Evolutionary conservation across 768 basidiomycete genomes (phyloP), one percentile per base, ranked within the genome.

Genomic region (Serendipita sp.): DNA sequence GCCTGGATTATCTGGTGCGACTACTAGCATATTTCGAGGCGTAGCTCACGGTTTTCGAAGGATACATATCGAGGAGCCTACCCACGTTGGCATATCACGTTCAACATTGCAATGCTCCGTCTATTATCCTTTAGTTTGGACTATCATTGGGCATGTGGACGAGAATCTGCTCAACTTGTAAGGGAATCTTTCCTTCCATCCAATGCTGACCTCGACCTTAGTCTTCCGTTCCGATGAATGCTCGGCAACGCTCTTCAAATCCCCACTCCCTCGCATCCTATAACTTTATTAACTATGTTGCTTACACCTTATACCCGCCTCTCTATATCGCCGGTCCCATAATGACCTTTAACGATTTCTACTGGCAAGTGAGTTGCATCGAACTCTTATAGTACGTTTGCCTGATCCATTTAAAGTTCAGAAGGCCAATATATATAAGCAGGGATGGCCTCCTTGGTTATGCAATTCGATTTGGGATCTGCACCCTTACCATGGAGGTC

Each of bases 281-380:
- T 18, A 80, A 82, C 1, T 85, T 83, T 68, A 56, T 75, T 16
- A 87, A 88, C 70, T 95, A 91, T 72, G 63, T 96, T 8, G 80
- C 88, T 28, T 98, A 97, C 71, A 79, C 81, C n/a, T 75, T 97
- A 5, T 99, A 98, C 71, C 84, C 94, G 0, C 94, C 96, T 1
- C 77, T 98, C 10, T 99, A 97, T 72, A 89, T 98, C 62, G 94
- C 90, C 1, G 95, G 96, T 0, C 96, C 96, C 0, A 94, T 98
- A 68, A 83, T 98, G 72, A 88, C 94, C 0, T 98, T 91, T 78
- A 95, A 95, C 70, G 91, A 96, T 72, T 98, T 91, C 72, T 76
- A 91, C 70, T 90, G 87, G 85, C 95, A 97, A 84, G 91, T 91
- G 44, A 66, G 80, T 71, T 52, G 13, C 64, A 15, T 8, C 38